Evolutionary conservation across 192 early-diverging fungal species (phyloP).

Genomic region (Coemansia umbellata): DNA sequence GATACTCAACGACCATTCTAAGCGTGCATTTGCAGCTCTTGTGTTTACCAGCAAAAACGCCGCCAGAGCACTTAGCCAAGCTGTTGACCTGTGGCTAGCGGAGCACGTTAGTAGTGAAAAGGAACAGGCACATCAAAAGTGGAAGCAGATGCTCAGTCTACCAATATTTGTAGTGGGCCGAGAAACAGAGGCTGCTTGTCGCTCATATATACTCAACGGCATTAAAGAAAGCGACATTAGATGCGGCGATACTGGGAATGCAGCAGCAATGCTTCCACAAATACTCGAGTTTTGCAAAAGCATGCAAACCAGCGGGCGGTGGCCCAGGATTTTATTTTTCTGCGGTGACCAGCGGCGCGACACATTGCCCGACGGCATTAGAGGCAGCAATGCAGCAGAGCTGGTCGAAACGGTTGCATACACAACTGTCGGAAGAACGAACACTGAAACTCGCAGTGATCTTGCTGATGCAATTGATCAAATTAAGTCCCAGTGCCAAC

Average conservation of each 20-base stretch:
- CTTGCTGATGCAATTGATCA: constrained; percentile 7
- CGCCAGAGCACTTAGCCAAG: constrained; percentile 14
- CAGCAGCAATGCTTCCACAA: constrained; percentile 19
- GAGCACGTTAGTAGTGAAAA: not conserved
- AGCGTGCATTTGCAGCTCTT: constrained; percentile 11
- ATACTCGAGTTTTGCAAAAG: constrained; percentile 20
- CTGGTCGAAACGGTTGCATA: constrained; percentile 26
- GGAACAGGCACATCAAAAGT: not conserved
- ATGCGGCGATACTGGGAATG: constrained; percentile 22
- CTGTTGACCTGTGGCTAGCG: constrained; percentile 6
- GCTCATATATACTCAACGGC: not conserved
- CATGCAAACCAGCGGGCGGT: not conserved
- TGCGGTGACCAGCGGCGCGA: constrained; percentile 40
- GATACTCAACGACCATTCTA: constrained; percentile 1
- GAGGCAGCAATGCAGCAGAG: constrained; percentile 14
- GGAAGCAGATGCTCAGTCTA: constrained; percentile 7
- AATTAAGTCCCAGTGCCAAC: not conserved
- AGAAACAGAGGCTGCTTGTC: constrained; percentile 20
- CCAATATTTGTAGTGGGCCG: constrained; percentile 45
- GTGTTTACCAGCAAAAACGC: constrained; percentile 45
- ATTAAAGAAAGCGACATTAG: constrained; percentile 9
- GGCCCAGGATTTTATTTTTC: constrained; percentile 26
- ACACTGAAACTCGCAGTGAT: not conserved
- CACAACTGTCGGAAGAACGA: constrained; percentile 18
- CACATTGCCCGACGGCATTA: constrained; percentile 31